Evolutionary conservation across 1,284 basidiomycete genomes (phyloP).

Genomic region (Apiotrichum domesticum): DNA sequence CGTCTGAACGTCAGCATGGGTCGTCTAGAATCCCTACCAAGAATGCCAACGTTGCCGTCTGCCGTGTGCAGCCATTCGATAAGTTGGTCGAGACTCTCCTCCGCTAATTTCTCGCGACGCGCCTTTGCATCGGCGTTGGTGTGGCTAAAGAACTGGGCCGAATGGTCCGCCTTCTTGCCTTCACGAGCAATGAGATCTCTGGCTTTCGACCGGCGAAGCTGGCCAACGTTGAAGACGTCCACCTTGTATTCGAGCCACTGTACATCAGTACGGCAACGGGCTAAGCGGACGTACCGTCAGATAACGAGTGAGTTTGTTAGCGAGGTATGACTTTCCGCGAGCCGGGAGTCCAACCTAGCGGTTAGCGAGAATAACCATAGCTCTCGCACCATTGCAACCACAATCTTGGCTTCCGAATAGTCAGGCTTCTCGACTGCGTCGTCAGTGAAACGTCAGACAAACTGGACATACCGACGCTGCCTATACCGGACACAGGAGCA

Average conservation of each 20-base stretch:
- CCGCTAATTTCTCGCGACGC: conserved; percentile 75
- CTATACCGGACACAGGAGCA: conserved; percentile 47
- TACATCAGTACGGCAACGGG: background rate
- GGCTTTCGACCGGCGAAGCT: conserved; percentile 82
- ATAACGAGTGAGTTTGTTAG: conserved; percentile 76
- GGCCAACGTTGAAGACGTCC: conserved; percentile 98
- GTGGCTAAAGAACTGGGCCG: conserved; percentile 85
- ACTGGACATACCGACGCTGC: conserved; percentile 38
- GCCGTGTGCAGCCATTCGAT: conserved; percentile 91
- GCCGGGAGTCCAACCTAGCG: conserved; percentile 69
- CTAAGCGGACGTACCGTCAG: conserved; percentile 54
- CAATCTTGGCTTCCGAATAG: conserved; percentile 97
- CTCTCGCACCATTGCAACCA: conserved; percentile 99
- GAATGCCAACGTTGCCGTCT: conserved; percentile 96
- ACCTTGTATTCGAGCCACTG: conserved; percentile 99
- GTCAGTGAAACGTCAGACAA: background rate
- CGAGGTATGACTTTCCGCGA: conserved; percentile 75
- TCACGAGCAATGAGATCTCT: conserved; percentile 40
- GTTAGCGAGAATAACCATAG: conserved; percentile 51
- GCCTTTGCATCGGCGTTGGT: conserved; percentile 72
- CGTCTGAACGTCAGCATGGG: conserved; percentile 55
- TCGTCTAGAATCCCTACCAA: conserved; percentile 56
- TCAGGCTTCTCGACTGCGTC: conserved; percentile 83
- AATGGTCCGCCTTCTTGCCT: conserved; percentile 67
- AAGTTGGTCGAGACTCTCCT: conserved; percentile 88